Evolutionary conservation across 805 yeast species (phyloP).

Genomic region (Starmerella asiatica): DNA sequence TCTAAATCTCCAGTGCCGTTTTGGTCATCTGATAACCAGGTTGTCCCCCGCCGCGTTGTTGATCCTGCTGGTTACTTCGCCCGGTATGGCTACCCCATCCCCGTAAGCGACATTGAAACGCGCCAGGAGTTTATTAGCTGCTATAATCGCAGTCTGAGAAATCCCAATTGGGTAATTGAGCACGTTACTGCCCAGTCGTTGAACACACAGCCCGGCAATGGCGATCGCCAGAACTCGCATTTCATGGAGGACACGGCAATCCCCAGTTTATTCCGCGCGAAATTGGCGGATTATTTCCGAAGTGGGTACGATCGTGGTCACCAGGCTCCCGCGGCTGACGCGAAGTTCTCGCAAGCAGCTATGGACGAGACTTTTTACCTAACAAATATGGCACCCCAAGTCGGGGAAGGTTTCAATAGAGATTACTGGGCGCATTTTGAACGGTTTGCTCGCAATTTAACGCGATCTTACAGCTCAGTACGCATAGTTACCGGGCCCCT

Average conservation of each 20-base stretch:
- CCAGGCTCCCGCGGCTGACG: conserved; percentile 96
- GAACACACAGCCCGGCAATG: conserved; percentile 24
- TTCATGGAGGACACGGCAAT: conserved; percentile 78
- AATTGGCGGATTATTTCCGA: conserved; percentile 74
- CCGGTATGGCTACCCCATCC: conserved; percentile 93
- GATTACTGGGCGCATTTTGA: conserved; percentile 98
- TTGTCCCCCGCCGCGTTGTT: conserved; percentile 24
- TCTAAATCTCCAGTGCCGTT: background rate
- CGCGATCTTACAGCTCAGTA: conserved; percentile 57
- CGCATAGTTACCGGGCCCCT: conserved; percentile 89
- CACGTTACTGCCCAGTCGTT: conserved; percentile 64
- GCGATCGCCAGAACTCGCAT: conserved; percentile 64
- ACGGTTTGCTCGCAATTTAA: conserved; percentile 68
- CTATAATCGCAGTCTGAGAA: conserved; percentile 69
- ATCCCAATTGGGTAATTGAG: conserved; percentile 70
- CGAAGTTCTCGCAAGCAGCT: conserved; percentile 75
- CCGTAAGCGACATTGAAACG: conserved; percentile 67
- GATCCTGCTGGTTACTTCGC: conserved; percentile 66
- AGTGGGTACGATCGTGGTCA: conserved; percentile 96
- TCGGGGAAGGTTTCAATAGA: conserved; percentile 93
- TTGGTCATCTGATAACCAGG: no score
- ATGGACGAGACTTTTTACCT: conserved; percentile 90
- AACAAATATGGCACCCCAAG: conserved; percentile 92
- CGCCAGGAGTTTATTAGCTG: conserved; percentile 71
- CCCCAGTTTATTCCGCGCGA: conserved; percentile 64